These are phyloP conservation scores for Arctostaphylos glauca DNA, from an alignment of 148 eudicot species.

Conservation along the genomic window DNA sequence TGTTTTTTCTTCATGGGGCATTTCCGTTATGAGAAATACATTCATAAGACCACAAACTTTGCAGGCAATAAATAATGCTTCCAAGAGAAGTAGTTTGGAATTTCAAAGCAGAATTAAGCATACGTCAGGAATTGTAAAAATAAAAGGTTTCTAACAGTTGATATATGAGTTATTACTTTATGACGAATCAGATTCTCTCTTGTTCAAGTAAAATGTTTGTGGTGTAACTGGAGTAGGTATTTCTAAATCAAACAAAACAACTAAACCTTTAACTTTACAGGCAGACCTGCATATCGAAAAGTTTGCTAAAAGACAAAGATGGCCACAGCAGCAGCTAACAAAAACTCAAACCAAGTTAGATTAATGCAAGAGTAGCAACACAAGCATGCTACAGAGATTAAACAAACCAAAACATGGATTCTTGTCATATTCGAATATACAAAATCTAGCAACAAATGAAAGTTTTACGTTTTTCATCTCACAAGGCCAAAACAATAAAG, in stretches of 20 bases:
- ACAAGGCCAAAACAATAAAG: not conserved
- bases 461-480: not conserved
- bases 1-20: conserved; percentile 33
- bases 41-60: conserved; percentile 11
- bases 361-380: not conserved
- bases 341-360: conserved; percentile 4
- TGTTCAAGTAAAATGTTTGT: not conserved
- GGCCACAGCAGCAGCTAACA: not conserved
- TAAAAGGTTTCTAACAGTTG: not conserved
- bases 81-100: not conserved
- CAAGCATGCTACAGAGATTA: not conserved
- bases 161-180: no score
- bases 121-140: no score
- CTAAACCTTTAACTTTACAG: not conserved
- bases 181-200: not conserved
- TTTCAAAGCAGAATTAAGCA: not conserved
- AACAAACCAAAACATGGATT: not conserved
- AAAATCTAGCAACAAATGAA: not conserved
- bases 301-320: not conserved
- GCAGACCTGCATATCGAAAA: not conserved
- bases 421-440: not conserved
- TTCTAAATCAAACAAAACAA: not conserved
- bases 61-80: not conserved
- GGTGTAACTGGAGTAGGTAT: not conserved
- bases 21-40: conserved; percentile 31